phyloP scores from a whole-genome alignment of 352 stramenopile species.

The Phytophthora quininea region DNA sequence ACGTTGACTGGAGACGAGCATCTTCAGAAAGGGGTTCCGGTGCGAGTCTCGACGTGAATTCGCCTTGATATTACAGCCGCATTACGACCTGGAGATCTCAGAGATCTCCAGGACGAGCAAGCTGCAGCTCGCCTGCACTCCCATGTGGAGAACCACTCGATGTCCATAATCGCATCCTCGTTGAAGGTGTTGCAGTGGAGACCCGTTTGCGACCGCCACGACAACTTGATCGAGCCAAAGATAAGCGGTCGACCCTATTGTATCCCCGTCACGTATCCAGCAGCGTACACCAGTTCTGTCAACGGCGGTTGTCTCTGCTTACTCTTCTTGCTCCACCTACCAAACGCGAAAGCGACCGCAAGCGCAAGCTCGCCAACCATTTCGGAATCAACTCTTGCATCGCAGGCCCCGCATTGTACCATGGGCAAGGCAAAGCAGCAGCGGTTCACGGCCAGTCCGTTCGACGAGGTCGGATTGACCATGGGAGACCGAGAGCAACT shows the following conservation, averaged over 20 bases:
- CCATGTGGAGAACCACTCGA: no score
- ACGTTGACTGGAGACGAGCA: not conserved
- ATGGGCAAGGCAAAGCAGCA: slow-evolving; percentile 14
- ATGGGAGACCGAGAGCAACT: slow-evolving; percentile 31
- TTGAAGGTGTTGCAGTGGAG: not conserved
- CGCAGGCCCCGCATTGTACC: not conserved
- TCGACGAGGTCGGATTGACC: slow-evolving; percentile 29
- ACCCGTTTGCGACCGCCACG: not conserved
- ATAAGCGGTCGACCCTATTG: not conserved
- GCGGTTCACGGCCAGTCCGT: slow-evolving; percentile 32
- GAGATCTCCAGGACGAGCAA: not conserved
- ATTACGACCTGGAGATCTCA: not conserved
- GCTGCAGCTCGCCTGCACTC: not conserved
- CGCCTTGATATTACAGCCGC: not conserved
- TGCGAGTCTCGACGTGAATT: not conserved
- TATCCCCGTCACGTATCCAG: not conserved
- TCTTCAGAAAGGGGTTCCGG: not conserved
- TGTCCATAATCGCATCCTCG: not conserved
- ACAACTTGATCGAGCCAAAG: not conserved
- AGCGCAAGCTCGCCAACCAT: slow-evolving; percentile 12
- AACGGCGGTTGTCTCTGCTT: not conserved
- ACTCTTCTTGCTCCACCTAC: not conserved
- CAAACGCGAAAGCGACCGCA: not conserved
- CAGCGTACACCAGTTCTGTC: no score
- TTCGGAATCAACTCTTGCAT: slow-evolving; percentile 19